These are phyloP conservation scores for Ehretia macrophylla DNA, from an alignment of 257 asterid species.

Conservation along the genomic window DNA sequence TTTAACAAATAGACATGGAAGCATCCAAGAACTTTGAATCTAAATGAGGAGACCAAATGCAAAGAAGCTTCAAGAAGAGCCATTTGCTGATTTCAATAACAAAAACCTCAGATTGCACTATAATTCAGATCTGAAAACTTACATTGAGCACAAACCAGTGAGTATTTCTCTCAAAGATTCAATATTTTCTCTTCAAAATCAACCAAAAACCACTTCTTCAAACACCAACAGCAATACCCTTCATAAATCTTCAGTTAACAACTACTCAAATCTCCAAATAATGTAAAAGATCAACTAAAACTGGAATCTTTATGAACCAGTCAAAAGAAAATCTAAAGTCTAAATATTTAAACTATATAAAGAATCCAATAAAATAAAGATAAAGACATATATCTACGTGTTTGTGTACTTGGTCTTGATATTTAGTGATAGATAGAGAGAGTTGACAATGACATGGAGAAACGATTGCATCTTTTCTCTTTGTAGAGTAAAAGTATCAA, in stretches of 20 bases:
- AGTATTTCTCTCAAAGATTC: constrained; percentile 14
- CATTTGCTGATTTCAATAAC: constrained; percentile 14
- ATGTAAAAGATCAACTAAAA: constrained; percentile 17
- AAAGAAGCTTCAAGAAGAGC: constrained; percentile 8
- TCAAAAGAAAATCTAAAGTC: constrained; percentile 10
- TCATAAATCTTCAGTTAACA: constrained; percentile 2
- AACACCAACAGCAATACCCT: constrained; percentile 3
- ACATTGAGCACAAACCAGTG: constrained; percentile 26
- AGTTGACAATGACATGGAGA: constrained; percentile 5
- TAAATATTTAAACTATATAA: constrained; percentile 8
- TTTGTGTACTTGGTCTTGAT: no score
- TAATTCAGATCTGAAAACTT: constrained; percentile 67
- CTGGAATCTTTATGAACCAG: constrained; percentile 9
- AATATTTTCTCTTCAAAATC: constrained; percentile 18
- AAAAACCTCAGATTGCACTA: background rate
- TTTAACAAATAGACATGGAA: constrained; percentile 15
- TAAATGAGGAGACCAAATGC: constrained; percentile 12
- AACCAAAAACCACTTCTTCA: no score
- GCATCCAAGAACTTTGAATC: constrained; percentile 38
- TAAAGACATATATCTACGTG: background rate
- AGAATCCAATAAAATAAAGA: constrained; percentile 1
- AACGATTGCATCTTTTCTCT: background rate
- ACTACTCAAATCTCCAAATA: constrained; percentile 10
- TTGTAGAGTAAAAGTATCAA: background rate
- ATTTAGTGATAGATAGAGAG: constrained; percentile 5